Percentiles rank a stretch among this genome's conserved stretches.
Conservation (phyloP, 371 early-diverging fungal genomes). For the Rhizopus stolonifer region DNA sequence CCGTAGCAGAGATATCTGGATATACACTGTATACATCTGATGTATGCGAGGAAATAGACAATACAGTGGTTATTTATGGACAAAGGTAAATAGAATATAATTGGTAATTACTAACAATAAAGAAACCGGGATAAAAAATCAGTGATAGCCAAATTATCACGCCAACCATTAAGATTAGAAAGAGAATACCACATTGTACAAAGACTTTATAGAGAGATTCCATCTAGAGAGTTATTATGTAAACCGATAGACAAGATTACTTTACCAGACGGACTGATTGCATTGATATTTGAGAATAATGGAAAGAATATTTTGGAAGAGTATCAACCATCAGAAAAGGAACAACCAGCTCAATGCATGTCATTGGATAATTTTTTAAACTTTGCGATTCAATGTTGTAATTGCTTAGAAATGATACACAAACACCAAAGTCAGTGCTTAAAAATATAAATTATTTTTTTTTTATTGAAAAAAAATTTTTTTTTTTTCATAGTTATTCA, state of each 20-base stretch:
- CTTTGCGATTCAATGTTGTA: slow-evolving; percentile 49
- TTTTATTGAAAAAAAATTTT: too few species aligned
- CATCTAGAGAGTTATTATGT: slow-evolving; percentile 30
- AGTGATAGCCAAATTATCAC: slow-evolving; percentile 47
- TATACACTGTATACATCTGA: not conserved
- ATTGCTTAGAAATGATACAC: slow-evolving; percentile 47
- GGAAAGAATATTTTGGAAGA: slow-evolving; percentile 34
- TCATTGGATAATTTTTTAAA: slow-evolving; percentile 32
- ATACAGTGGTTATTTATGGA: not conserved
- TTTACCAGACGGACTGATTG: slow-evolving; percentile 27
- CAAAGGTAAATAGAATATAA: not conserved
- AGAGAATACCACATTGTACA: slow-evolving; percentile 49
- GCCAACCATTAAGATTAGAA: slow-evolving; percentile 43
- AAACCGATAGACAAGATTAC: slow-evolving; percentile 41
- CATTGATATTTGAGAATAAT: slow-evolving; percentile 40
- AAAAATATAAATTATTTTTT: too few species aligned
- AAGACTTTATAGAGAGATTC: slow-evolving; percentile 32
- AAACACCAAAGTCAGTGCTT: slow-evolving; percentile 38
- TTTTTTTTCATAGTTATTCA: slow-evolving; percentile 37
- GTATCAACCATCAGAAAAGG: slow-evolving; percentile 23
- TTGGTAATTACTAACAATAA: not conserved
- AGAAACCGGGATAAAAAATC: slow-evolving; percentile 40
- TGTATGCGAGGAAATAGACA: not conserved
- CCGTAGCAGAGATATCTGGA: not conserved
- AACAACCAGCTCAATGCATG: not conserved